Conservation (phyloP, 257 asterid species). For the Salvia splendens region DNA sequence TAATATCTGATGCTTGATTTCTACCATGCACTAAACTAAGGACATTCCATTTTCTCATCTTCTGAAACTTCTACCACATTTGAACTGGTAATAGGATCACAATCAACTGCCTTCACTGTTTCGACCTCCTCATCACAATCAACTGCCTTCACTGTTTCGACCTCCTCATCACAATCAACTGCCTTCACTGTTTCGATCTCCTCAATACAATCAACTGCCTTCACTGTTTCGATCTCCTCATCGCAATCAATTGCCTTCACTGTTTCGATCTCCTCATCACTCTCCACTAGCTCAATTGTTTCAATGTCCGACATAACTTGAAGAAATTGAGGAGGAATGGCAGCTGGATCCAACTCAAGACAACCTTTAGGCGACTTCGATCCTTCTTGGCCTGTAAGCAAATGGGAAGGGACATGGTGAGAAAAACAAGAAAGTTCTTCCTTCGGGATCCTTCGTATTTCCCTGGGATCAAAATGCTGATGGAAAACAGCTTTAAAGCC, state of each 20-base stretch:
- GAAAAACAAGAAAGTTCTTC: slow-evolving; percentile 71
- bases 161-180: too few species aligned
- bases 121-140: too few species aligned
- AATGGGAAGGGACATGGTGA: slow-evolving; percentile 65
- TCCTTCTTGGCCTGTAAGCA: slow-evolving; percentile 55
- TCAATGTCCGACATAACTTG: slow-evolving; percentile 43
- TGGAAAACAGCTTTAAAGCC: slow-evolving; percentile 66
- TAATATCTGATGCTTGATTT: background rate
- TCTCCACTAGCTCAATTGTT: slow-evolving; percentile 42
- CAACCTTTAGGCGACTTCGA: slow-evolving; percentile 49
- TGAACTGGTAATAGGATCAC: slow-evolving; percentile 26
- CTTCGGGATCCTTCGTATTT: slow-evolving; percentile 56
- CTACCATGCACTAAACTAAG: background rate
- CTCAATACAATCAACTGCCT: too few species aligned
- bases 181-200: too few species aligned
- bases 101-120: too few species aligned
- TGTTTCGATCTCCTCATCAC: slow-evolving; percentile 35
- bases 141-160: too few species aligned
- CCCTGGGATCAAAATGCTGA: slow-evolving; percentile 49
- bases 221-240: too few species aligned
- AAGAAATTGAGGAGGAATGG: slow-evolving; percentile 57
- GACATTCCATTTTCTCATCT: slow-evolving; percentile 23
- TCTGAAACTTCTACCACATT: slow-evolving; percentile 37
- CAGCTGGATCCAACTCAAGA: slow-evolving; percentile 69
- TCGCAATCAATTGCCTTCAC: too few species aligned